A percentile compares a stretch with the other conserved stretches of the same genome.
These are phyloP conservation scores for Epichloe festucae DNA, from an alignment of 2,329 filamentous ascomycete genomes.

Conservation along the genomic window DNA sequence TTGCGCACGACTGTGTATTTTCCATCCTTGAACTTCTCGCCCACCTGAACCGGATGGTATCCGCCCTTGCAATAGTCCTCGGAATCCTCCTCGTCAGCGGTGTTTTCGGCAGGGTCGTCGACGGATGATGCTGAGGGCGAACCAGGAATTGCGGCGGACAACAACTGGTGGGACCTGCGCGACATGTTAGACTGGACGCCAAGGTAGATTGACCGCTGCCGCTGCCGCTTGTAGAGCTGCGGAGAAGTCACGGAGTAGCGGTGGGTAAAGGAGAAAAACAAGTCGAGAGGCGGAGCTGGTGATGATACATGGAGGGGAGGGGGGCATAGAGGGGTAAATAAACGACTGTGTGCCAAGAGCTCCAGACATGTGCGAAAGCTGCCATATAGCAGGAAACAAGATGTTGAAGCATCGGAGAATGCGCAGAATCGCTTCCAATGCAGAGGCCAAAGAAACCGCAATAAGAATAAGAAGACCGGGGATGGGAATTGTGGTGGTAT, in stretches of 20 bases:
- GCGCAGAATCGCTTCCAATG: neutral
- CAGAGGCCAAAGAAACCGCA: neutral
- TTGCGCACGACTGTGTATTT: conserved; percentile 95
- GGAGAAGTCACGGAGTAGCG: neutral
- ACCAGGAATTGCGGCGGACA: conserved; percentile 47
- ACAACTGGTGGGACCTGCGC: conserved; percentile 39
- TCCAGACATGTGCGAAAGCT: neutral
- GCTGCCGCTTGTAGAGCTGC: conserved; percentile 2
- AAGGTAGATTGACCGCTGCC: conserved; percentile 8
- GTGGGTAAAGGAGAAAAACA: neutral
- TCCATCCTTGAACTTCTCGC: conserved; percentile 94
- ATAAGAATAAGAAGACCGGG: neutral
- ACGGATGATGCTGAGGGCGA: conserved; percentile 69
- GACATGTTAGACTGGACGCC: conserved; percentile 3
- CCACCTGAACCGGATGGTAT: conserved; percentile 88
- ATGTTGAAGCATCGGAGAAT: neutral
- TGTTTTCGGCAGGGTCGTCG: conserved; percentile 79
- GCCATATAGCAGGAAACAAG: neutral
- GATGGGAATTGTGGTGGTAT: neutral
- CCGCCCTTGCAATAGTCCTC: conserved; percentile 99
- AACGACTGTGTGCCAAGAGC: neutral
- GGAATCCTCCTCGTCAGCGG: conserved; percentile 94
- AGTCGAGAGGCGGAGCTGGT: conserved; percentile 1
- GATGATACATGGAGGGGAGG: neutral
- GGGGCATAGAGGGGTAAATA: neutral